A percentile compares a stretch with the other conserved stretches of the same genome.
These are phyloP conservation scores for Phytopythium ostracodes DNA, from an alignment of 352 stramenopile species.

Conservation along the genomic window DNA sequence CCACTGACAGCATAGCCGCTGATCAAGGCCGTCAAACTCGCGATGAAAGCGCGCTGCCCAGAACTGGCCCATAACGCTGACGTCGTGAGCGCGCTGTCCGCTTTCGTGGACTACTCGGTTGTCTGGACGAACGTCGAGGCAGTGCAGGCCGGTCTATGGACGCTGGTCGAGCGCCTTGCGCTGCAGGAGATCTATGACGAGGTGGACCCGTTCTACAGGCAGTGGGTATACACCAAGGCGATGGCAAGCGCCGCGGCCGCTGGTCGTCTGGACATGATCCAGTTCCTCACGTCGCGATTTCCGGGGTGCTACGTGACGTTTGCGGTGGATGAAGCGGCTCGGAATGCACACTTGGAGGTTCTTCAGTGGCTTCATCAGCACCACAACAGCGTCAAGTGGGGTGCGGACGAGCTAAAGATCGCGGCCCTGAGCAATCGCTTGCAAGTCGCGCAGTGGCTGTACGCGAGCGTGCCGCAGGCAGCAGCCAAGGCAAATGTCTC, in stretches of 20 bases:
- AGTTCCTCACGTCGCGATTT: conserved; percentile 19
- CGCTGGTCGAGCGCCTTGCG: conserved; percentile 17
- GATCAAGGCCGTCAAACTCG: too few relatives aligned
- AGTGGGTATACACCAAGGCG: conserved; percentile 21
- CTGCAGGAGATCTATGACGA: conserved; percentile 2
- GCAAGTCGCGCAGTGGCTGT: neutral
- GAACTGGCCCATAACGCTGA: neutral
- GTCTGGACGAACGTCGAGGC: conserved; percentile 17
- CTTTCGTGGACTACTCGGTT: conserved; percentile 21
- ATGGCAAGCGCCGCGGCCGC: conserved; percentile 25
- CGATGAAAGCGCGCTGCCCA: too few relatives aligned
- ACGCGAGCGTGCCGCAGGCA: conserved; percentile 9
- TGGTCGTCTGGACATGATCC: conserved; percentile 18
- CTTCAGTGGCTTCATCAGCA: conserved; percentile 19
- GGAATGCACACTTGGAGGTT: conserved; percentile 18
- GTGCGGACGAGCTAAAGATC: neutral
- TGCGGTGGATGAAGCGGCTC: conserved; percentile 21
- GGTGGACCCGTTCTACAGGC: conserved; percentile 10
- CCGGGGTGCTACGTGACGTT: conserved; percentile 23
- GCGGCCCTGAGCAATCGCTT: neutral
- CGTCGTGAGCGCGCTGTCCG: conserved; percentile 19
- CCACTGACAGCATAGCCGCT: too few relatives aligned
- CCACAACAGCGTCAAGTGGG: conserved; percentile 14
- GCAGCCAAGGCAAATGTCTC: neutral
- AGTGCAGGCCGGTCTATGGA: conserved; percentile 5